These are phyloP conservation scores for Fusarium verticillioides DNA, from an alignment of 2,329 filamentous ascomycete species.

Conservation along the genomic window DNA sequence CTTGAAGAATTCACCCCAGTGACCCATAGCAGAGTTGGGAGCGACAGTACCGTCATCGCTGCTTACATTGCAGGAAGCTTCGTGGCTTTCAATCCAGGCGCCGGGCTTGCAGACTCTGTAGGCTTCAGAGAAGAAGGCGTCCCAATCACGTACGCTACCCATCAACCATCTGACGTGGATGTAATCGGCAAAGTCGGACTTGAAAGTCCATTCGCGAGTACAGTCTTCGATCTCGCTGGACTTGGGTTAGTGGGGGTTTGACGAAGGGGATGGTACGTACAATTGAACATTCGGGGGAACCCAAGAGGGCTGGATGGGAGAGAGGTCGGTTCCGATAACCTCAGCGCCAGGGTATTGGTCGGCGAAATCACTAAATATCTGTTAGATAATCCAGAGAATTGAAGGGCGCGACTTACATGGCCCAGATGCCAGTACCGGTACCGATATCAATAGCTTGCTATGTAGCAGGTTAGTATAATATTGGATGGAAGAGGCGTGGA, in stretches of 20 bases:
- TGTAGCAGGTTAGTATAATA: constrained; percentile 25
- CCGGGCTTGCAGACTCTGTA: constrained; percentile 67
- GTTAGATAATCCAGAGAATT: not conserved
- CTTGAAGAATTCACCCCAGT: constrained; percentile 47
- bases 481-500: rapidly evolving
- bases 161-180: constrained; percentile 68
- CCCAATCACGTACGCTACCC: constrained; percentile 67
- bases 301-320: constrained; percentile 46
- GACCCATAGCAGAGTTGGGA: constrained; percentile 39
- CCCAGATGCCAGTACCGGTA: constrained; percentile 68
- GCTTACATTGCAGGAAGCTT: constrained; percentile 40
- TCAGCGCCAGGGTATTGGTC: constrained; percentile 56
- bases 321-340: constrained; percentile 65
- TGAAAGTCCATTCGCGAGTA: constrained; percentile 47
- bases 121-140: constrained; percentile 62
- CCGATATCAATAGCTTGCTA: constrained; percentile 59
- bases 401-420: constrained; percentile 40
- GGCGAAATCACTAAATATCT: constrained; percentile 56
- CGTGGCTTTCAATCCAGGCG: constrained; percentile 54
- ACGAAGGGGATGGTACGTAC: not conserved
- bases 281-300: constrained; percentile 59
- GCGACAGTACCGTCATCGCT: constrained; percentile 48
- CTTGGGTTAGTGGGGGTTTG: too few species aligned
- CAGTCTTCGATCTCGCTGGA: constrained; percentile 45
- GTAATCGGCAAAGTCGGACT: constrained; percentile 61